A percentile compares a stretch with the other conserved stretches of the same genome.
Conservation (phyloP, 2,329 filamentous ascomycete species). For the Hortaea werneckii region DNA sequence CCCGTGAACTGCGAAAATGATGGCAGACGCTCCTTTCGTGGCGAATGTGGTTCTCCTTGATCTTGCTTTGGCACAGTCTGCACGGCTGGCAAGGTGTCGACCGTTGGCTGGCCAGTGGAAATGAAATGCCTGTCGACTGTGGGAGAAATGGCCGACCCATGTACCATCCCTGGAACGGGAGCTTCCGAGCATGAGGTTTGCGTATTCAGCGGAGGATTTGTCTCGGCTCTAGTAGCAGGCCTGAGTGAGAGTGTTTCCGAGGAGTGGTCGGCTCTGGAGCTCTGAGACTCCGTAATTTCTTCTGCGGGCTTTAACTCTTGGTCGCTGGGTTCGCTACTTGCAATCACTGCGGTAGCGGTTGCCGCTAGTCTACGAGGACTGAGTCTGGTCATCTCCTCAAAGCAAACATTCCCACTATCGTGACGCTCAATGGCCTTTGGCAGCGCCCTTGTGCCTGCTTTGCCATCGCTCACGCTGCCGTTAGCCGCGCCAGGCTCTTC, state of each 20-base stretch:
- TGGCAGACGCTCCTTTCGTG: slow-evolving; percentile 16
- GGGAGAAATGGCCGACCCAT: neutral
- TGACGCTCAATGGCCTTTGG: neutral
- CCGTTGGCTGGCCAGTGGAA: neutral
- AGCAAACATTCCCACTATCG: slow-evolving; percentile 1
- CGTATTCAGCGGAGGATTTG: neutral
- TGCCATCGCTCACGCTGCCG: neutral
- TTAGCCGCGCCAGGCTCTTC: neutral
- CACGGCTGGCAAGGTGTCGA: slow-evolving; percentile 18
- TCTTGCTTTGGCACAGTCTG: slow-evolving; percentile 4
- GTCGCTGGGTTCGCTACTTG: neutral
- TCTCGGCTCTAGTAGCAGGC: neutral
- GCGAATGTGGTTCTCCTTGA: slow-evolving; percentile 11
- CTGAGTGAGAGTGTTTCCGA: neutral
- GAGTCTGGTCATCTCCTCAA: neutral
- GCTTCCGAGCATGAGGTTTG: neutral
- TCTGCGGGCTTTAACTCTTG: neutral
- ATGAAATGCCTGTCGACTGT: slow-evolving; percentile 14
- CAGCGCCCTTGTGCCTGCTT: neutral
- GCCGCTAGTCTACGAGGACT: neutral
- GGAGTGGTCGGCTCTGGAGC: neutral
- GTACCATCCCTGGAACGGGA: too few species aligned
- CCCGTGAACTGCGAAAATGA: slow-evolving; percentile 23
- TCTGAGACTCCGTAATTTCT: too few species aligned
- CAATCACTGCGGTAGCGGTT: slow-evolving; percentile 1